Percentiles rank a stretch among this genome's conserved stretches.
These are phyloP conservation scores for Pseudonitzschia delicatissima DNA, from an alignment of 108 stramenopile genomes.

Conservation along the genomic window DNA sequence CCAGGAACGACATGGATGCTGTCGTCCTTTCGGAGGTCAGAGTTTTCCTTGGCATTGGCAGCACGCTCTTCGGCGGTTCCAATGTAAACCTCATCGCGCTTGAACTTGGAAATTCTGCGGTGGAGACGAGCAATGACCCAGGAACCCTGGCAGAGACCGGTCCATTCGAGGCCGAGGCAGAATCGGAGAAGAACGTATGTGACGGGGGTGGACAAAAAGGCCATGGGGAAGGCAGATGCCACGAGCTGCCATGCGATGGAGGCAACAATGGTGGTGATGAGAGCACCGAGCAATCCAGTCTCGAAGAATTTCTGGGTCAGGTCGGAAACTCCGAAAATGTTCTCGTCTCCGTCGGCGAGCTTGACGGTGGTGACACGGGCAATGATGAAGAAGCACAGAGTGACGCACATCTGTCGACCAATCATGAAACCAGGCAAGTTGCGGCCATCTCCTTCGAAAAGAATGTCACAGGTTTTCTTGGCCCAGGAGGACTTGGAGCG, in stretches of 20 bases:
- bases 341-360: constrained; percentile 51
- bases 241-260: constrained; percentile 54
- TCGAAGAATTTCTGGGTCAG: constrained; percentile 43
- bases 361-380: constrained; percentile 35
- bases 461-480: constrained; percentile 19
- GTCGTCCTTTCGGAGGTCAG: neutral
- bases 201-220: constrained; percentile 53
- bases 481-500: constrained; percentile 22
- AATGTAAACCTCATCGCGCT: constrained; percentile 52
- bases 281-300: constrained; percentile 54
- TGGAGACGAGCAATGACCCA: constrained; percentile 34
- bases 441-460: constrained; percentile 53
- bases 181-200: constrained; percentile 44
- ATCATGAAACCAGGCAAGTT: constrained; percentile 67
- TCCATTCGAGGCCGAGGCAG: constrained; percentile 40
- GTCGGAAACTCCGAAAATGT: constrained; percentile 49
- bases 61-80: constrained; percentile 67
- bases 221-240: constrained; percentile 47
- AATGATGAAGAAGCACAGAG: constrained; percentile 45
- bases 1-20: constrained; percentile 9
- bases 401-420: constrained; percentile 55
- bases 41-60: constrained; percentile 23
- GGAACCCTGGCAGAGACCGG: constrained; percentile 46
- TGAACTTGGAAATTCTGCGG: constrained; percentile 24
- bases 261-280: constrained; percentile 48